These are phyloP conservation scores for Aphanoascus verrucosus DNA, from an alignment of 2,329 filamentous ascomycete species.

Conservation along the genomic window DNA sequence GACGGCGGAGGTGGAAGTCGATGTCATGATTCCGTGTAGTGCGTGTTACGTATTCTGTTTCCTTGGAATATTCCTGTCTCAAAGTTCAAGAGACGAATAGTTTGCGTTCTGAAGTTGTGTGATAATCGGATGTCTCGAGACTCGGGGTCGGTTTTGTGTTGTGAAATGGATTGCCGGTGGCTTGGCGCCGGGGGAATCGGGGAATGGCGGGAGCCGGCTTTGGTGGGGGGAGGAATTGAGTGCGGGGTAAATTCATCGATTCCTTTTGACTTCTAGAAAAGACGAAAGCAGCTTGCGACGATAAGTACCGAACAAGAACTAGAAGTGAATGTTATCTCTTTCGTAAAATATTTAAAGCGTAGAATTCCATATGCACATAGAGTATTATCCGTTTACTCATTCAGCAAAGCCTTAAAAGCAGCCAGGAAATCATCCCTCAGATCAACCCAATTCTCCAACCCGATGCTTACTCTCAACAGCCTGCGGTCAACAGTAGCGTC, in stretches of 20 bases:
- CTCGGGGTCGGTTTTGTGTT: background rate
- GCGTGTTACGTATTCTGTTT: background rate
- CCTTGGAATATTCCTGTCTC: background rate
- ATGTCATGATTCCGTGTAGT: constrained; percentile 2
- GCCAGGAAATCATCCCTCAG: constrained; percentile 61
- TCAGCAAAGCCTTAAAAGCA: constrained; percentile 50
- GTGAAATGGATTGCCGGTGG: background rate
- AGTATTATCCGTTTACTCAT: too few relatives aligned
- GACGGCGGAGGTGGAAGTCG: background rate
- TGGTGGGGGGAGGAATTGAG: too few relatives aligned
- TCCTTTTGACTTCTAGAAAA: too few relatives aligned
- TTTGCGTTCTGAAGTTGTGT: background rate
- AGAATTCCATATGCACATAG: too few relatives aligned
- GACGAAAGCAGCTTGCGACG: too few relatives aligned
- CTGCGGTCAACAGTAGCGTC: constrained; percentile 61
- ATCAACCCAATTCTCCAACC: constrained; percentile 79
- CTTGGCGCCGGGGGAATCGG: background rate
- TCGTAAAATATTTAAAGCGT: too few relatives aligned
- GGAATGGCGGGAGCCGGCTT: too few relatives aligned
- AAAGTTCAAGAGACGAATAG: background rate
- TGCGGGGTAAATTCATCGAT: too few relatives aligned
- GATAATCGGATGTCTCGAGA: background rate
- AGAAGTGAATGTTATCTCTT: too few relatives aligned
- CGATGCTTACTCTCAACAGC: constrained; percentile 71
- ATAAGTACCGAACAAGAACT: background rate